Percentiles rank a stretch among this genome's conserved stretches.
Evolutionary conservation across 176 grass and related monocot genomes (phyloP).

Genomic region (Oryza meyeriana): DNA sequence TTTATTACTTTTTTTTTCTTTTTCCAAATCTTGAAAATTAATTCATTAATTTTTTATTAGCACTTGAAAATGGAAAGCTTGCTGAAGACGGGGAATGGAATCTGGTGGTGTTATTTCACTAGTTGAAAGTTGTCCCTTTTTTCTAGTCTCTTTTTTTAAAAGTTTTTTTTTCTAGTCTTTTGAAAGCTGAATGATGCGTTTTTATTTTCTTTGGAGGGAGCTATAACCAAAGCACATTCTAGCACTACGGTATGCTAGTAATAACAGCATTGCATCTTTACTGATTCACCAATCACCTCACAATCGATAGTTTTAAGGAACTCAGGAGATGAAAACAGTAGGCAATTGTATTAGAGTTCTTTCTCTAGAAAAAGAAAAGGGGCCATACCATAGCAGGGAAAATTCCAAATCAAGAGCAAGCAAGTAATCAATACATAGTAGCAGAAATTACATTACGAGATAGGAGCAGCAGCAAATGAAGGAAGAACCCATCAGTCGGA

Average conservation of each 20-base stretch:
- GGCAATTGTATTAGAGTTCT: neutral
- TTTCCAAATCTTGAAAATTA: too few species aligned
- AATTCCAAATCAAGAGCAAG: neutral
- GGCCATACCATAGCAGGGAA: neutral
- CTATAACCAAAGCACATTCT: neutral
- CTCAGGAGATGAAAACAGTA: too few species aligned
- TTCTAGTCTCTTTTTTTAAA: too few species aligned
- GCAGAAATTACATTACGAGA: neutral
- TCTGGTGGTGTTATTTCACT: neutral
- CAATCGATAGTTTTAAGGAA: too few species aligned
- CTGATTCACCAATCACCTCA: too few species aligned
- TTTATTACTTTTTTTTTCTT: too few species aligned
- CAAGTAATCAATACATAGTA: neutral
- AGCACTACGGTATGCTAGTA: too few species aligned
- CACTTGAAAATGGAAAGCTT: too few species aligned
- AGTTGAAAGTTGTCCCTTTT: neutral
- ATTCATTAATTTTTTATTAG: too few species aligned
- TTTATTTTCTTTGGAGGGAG: neutral
- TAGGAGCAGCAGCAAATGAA: neutral
- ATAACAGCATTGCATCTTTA: neutral
- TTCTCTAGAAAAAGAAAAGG: neutral
- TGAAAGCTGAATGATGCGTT: too few species aligned
- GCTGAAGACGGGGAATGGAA: too few species aligned
- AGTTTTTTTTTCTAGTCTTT: too few species aligned
- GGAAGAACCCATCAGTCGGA: neutral